These are phyloP conservation scores for Aureobasidium sp. DNA, from an alignment of 2,329 filamentous ascomycete genomes.

Conservation along the genomic window DNA sequence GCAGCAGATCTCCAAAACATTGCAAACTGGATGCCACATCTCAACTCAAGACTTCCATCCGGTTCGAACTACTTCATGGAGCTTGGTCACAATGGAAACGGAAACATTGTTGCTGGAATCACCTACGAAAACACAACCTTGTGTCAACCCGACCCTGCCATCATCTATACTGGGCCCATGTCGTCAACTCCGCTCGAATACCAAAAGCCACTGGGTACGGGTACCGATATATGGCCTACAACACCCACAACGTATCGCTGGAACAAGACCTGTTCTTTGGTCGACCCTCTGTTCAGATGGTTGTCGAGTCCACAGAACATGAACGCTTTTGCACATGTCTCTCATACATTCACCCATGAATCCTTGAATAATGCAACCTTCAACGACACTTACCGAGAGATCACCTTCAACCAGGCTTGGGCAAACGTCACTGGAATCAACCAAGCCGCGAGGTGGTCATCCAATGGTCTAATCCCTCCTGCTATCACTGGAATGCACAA, in stretches of 20 bases:
- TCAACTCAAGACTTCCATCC: slow-evolving; percentile 42
- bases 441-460: slow-evolving; percentile 40
- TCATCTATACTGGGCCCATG: slow-evolving; percentile 32
- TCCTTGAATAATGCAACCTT: slow-evolving; percentile 54
- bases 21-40: slow-evolving; percentile 33
- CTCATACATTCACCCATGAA: slow-evolving; percentile 55
- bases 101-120: slow-evolving; percentile 37
- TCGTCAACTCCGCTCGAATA: slow-evolving; percentile 38
- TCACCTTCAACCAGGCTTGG: slow-evolving; percentile 54
- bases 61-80: slow-evolving; percentile 48
- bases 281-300: slow-evolving; percentile 47
- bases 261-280: slow-evolving; percentile 41
- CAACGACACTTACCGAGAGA: slow-evolving; percentile 48
- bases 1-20: slow-evolving; percentile 41
- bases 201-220: slow-evolving; percentile 34
- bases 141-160: slow-evolving; percentile 28
- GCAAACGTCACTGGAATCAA: slow-evolving; percentile 45
- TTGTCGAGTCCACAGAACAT: slow-evolving; percentile 42
- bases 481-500: slow-evolving; percentile 58
- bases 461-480: slow-evolving; percentile 51
- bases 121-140: slow-evolving; percentile 17
- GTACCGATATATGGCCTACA: slow-evolving; percentile 31
- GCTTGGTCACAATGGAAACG: slow-evolving; percentile 50
- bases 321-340: slow-evolving; percentile 50
- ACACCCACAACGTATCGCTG: slow-evolving; percentile 40